Evolutionary conservation across 2,329 filamentous ascomycete species (phyloP), one percentile per base, ranked within the genome.

Genomic region (Ciborinia camelliae): DNA sequence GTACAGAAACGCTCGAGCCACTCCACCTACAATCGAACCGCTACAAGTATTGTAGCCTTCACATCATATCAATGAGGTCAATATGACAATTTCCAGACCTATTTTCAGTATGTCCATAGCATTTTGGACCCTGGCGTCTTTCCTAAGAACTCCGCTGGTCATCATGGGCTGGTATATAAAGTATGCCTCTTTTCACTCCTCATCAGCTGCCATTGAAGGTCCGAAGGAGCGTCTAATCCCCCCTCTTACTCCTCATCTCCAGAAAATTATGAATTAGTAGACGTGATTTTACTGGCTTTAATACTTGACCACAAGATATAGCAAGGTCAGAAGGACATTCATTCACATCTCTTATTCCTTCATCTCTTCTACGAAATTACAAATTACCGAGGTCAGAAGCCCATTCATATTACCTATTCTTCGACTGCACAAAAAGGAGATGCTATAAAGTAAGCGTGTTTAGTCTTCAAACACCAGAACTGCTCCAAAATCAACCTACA

Each of bases 31-130:
- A 23, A 32, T 47, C 20, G 28, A n/a, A 15, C 20, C 39, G n/a
- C n/a, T 57, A 8, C 18, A 32, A 58, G 28, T 45, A 35, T 58
- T 32, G 20, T 32, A 15, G 39, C 23, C 61, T 14, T 23, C 20
- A 37, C 23, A 32, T 47, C 15, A 43, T 47, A n/a, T 54, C 51
- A 45, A 15, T 50, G 15, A 51, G n/a, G 32, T 45, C 30, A 15
- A 57, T 35, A n/a, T 20, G 26, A 39, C 61, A 63, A 63, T 57
- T 37, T 63, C 51, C 26, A 28, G 51, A 37, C 61, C 61, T 7
- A 39, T 48, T 51, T 48, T n/a, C 39, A 57, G 26, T 23, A 47
- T 57, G 57, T 51, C 51, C 30, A 57, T 37, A 26, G 51, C 18
- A 35, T 39, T 20, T 2, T 39, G 3, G 15, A 15, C 5, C 41